phyloP scores from a whole-genome alignment of 441 rosid species.

The Eruca vesicaria region DNA sequence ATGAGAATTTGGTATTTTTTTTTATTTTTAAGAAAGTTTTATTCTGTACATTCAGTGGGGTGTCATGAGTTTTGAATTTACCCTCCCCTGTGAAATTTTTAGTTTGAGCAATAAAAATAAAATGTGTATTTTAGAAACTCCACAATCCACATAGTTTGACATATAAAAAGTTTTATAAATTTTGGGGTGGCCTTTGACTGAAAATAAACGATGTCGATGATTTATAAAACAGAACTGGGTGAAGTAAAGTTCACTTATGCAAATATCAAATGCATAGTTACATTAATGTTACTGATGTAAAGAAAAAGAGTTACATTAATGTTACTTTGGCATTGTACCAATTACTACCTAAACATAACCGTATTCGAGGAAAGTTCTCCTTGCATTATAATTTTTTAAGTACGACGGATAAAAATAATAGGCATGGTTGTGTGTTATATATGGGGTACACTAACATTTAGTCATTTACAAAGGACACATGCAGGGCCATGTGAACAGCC shows the following conservation, averaged over 20 bases:
- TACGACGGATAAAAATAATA: not conserved
- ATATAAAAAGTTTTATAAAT: not conserved
- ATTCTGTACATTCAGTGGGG: too few relatives aligned
- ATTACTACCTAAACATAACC: constrained; percentile 12
- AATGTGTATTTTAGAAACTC: too few relatives aligned
- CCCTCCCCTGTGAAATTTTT: too few relatives aligned
- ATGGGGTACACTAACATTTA: constrained; percentile 34
- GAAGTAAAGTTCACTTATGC: constrained; percentile 21
- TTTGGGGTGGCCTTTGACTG: not conserved
- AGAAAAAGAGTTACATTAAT: constrained; percentile 23
- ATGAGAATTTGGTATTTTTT: too few relatives aligned
- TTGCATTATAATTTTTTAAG: not conserved
- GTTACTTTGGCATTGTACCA: constrained; percentile 17
- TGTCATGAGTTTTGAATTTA: not conserved
- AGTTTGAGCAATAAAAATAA: too few relatives aligned
- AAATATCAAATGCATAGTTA: constrained; percentile 17
- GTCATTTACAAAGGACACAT: constrained; percentile 36
- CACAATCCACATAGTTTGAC: not conserved
- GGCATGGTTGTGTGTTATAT: constrained; percentile 14
- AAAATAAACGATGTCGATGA: constrained; percentile 11
- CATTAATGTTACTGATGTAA: constrained; percentile 21
- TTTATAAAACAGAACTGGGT: not conserved
- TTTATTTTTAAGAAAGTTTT: too few relatives aligned
- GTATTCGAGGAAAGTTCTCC: constrained; percentile 15
- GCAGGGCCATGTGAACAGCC: constrained; percentile 34